These are phyloP conservation scores for Glycine soja DNA, from an alignment of 306 rosid species.

Conservation along the genomic window DNA sequence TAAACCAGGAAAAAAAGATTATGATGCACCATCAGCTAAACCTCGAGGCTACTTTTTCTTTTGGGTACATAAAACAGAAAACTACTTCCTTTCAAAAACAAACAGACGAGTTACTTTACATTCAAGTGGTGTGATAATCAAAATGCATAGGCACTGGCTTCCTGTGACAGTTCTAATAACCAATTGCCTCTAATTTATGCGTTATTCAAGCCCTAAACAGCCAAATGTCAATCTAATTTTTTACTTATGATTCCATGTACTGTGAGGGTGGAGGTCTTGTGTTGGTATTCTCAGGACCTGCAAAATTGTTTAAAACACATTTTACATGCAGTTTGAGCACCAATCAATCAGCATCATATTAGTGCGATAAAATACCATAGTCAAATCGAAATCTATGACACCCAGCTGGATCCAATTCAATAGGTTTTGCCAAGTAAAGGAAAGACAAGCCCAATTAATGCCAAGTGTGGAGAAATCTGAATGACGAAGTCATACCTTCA, in stretches of 20 bases:
- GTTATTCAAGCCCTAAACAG: constrained; percentile 27
- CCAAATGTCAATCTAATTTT: constrained; percentile 20
- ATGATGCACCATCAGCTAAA: constrained; percentile 43
- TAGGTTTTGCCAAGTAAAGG: no score
- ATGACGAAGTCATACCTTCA: constrained; percentile 57
- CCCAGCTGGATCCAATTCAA: constrained; percentile 7
- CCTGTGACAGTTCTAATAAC: constrained; percentile 44
- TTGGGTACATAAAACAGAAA: not conserved
- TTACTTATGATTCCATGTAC: constrained; percentile 76
- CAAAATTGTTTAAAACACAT: constrained; percentile 44
- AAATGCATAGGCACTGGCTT: constrained; percentile 34
- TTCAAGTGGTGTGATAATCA: constrained; percentile 17
- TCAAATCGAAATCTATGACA: constrained; percentile 11
- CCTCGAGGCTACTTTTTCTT: constrained; percentile 12
- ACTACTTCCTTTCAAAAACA: not conserved
- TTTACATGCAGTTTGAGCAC: constrained; percentile 14
- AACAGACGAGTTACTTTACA: no score
- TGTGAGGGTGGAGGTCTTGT: constrained; percentile 80
- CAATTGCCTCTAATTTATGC: constrained; percentile 44
- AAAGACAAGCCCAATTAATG: no score
- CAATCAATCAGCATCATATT: constrained; percentile 15
- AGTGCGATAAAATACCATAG: constrained; percentile 21
- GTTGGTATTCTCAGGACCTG: constrained; percentile 80
- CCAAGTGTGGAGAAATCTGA: not conserved
- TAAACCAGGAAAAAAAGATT: not conserved